Base-by-base conservation (phyloP, 257 asterid genomes). In the Vinca minor region DNA sequence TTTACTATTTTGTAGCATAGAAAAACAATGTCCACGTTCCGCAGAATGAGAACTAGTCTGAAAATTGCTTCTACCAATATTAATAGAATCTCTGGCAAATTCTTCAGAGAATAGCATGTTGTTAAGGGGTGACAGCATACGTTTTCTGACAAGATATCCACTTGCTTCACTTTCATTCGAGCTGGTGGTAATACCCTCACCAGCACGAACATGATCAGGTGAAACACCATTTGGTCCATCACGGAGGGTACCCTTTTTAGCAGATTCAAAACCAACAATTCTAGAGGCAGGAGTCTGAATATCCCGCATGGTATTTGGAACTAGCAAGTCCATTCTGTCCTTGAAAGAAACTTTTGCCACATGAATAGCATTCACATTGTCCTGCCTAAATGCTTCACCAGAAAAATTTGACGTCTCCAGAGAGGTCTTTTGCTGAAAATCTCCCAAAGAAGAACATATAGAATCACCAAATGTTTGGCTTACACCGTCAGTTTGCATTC, bases 71-170 rank as follows among this genome's bases (percentile, higher is more conserved):
- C 73, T 60, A 67, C 78, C 85, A 73, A 82, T 80, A 68, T 83
- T 84, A 28, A 83, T 67, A 64, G 83, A 65, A 75, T 82, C 84
- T 23, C 80, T 89, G 70, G 62, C 58, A 58, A 82, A 76, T 59
- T 72, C 70, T 46, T 75, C 79, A 11, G 78, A 66, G 17, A 71
- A 46, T 65, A 77, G 82, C 81, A 82, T 70, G 67, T 72, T 81
- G 52, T 77, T 82, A 76, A 85, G 49, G 32, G 96, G 91, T 57
- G 96, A 88, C 59, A 82, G 77, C 79, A 88, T 65, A 38, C 91
- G 77, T 70, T 88, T 88, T 84, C 86, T 78, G 71, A 76, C 87
- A 63, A 60, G 66, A 44, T 77, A 73, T 70, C 84, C 82, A 68
- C 74, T 66, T 44, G 71, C 31, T 52, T 74, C 89, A 15, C 70